Base-by-base conservation (phyloP, 768 basidiomycete genomes). In the Chalciporus chontae region DNA sequence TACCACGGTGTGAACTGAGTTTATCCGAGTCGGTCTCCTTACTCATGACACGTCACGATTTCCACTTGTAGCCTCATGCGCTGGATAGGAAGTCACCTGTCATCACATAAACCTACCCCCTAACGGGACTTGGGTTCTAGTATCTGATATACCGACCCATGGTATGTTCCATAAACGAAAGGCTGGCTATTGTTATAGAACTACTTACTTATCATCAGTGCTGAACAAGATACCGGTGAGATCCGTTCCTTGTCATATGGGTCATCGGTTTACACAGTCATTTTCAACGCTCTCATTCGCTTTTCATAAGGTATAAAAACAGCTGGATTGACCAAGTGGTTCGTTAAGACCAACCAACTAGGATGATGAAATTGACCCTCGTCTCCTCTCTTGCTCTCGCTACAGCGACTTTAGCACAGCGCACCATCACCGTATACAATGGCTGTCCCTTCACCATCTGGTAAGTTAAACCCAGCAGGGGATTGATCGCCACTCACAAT, bases 361-460 rank as follows among this genome's bases (percentile, higher is more conserved):
- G 5, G 19, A 54, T 17, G 36, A 71, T 66, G 54, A 64, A 55
- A 50, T 49, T 61, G 34, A 38, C 58, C 32, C 48, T 62, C 43
- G 47, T 63, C 26, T 51, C 66, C 18, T 60, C 65, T 31, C 52
- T 68, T 39, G 65, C 64, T 23, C 54, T 73, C 36, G 37, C 67
- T 17, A 66, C 69, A 3, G 52, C 43, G 48, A 67, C 45, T n/a
- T 68, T 70, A 36, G 64, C 70, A n/a, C 80, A 74, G 38, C 77
- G 84, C 29, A 83, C 77, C 23, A 75, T 87, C 54, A 81, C 77
- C 0, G 80, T 80, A 21, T 71, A 73, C 59, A 87, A 86, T 67
- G 72, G 67, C 3, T 86, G 85, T 58, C 76, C 82, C 0, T 86
- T 83, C 66, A 86, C 83, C 3, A 75, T 86, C 52, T 86, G 85